A percentile compares a stretch with the other conserved stretches of the same genome.
Evolutionary conservation across 2,329 filamentous ascomycete genomes (phyloP).

Genomic region (Apiospora rasikravindrae): DNA sequence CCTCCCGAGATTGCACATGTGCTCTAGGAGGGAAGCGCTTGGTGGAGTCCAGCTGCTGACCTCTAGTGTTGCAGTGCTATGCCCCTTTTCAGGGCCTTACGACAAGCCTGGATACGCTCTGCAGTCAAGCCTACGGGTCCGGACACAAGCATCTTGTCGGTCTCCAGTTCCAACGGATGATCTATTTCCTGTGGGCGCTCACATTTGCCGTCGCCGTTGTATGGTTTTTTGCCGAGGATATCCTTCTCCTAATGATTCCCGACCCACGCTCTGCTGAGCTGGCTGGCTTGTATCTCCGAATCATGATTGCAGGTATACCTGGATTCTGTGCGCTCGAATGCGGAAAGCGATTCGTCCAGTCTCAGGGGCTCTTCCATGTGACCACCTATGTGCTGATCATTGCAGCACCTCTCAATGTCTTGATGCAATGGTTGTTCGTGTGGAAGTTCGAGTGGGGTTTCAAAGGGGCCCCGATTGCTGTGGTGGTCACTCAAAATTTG

Average conservation of each 20-base stretch:
- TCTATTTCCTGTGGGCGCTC: slow-evolving; percentile 74
- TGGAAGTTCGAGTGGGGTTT: slow-evolving; percentile 74
- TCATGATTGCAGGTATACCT: slow-evolving; percentile 73
- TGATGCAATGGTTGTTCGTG: slow-evolving; percentile 81
- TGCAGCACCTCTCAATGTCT: slow-evolving; percentile 76
- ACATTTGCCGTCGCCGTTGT: slow-evolving; percentile 73
- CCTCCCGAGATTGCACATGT: accelerated
- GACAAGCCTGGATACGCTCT: slow-evolving; percentile 90
- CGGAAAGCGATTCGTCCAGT: slow-evolving; percentile 81
- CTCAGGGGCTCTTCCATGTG: slow-evolving; percentile 81
- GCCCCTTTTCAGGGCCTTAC: slow-evolving; percentile 84
- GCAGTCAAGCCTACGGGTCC: slow-evolving; percentile 91
- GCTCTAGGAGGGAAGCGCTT: not conserved
- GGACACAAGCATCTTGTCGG: slow-evolving; percentile 89
- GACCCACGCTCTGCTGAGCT: slow-evolving; percentile 72
- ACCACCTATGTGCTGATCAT: slow-evolving; percentile 79
- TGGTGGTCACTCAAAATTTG: slow-evolving; percentile 75
- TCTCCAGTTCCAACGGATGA: slow-evolving; percentile 80
- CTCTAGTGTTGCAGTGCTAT: slow-evolving; percentile 53
- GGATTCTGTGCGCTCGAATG: slow-evolving; percentile 79
- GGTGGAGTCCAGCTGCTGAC: not conserved
- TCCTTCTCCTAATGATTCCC: slow-evolving; percentile 70
- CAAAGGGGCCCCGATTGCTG: slow-evolving; percentile 78
- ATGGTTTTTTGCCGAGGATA: slow-evolving; percentile 71
- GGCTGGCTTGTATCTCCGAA: slow-evolving; percentile 74